Percentiles rank a stretch among this genome's conserved stretches.
phyloP scores from a whole-genome alignment of 495 filamentous ascomycete species.

The Oidiodendron maius region DNA sequence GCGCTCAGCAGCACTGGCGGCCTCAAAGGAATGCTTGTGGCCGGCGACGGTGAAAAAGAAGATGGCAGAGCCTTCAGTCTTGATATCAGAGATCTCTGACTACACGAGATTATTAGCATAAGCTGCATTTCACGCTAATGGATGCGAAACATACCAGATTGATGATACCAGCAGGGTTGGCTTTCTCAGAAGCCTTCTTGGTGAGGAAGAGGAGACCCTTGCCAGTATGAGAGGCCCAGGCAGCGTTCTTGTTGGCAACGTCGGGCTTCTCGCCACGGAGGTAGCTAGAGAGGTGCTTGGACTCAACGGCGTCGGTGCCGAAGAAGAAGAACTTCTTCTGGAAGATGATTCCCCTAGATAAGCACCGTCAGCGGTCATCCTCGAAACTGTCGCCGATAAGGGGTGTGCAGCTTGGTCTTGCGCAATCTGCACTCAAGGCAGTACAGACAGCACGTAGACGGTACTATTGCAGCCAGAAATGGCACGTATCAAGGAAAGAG shows the following conservation, averaged over 20 bases:
- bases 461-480: background rate
- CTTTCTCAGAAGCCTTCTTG: conserved; percentile 76
- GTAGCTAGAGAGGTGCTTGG: conserved; percentile 67
- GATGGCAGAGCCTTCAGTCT: conserved; percentile 65
- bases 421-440: no score
- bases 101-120: background rate
- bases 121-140: background rate
- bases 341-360: conserved; percentile 54
- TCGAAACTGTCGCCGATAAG: no score
- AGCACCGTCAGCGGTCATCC: no score
- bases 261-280: conserved; percentile 78
- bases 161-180: conserved; percentile 70
- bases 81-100: conserved; percentile 79
- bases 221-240: conserved; percentile 88
- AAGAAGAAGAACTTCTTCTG: conserved; percentile 91
- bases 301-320: conserved; percentile 70
- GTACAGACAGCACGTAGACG: conserved; percentile 21
- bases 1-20: conserved; percentile 64
- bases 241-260: conserved; percentile 68
- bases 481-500: no score
- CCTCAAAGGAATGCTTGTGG: conserved; percentile 89
- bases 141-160: conserved; percentile 59
- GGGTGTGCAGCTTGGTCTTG: no score
- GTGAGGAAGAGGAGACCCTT: conserved; percentile 92
- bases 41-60: conserved; percentile 79